A percentile compares a stretch with the other conserved stretches of the same genome.
Conservation (phyloP, 495 filamentous ascomycete species). For the Penicillium atrosanguineum region DNA sequence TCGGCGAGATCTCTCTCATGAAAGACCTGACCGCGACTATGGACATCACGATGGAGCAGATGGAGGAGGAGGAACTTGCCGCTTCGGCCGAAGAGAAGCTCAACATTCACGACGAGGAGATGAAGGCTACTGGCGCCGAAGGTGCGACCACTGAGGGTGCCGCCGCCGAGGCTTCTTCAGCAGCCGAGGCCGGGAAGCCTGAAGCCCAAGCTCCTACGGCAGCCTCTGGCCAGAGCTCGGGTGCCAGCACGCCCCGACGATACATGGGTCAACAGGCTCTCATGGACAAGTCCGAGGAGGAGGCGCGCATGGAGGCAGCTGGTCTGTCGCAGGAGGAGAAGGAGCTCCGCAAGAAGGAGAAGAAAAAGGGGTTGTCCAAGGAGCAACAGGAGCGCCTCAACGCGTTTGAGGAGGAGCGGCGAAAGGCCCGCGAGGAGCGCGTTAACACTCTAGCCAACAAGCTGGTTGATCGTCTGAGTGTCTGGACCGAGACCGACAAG, state of each 20-base stretch:
- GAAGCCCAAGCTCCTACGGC: slow-evolving; percentile 14
- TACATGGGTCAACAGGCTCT: slow-evolving; percentile 74
- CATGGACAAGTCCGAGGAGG: slow-evolving; percentile 86
- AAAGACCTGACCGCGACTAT: slow-evolving; percentile 86
- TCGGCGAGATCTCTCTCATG: slow-evolving; percentile 89
- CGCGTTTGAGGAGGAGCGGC: slow-evolving; percentile 84
- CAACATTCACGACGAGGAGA: slow-evolving; percentile 43
- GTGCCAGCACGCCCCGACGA: slow-evolving; percentile 66
- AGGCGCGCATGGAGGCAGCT: slow-evolving; percentile 66
- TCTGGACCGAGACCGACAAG: slow-evolving; percentile 98
- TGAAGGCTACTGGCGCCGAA: slow-evolving; percentile 29
- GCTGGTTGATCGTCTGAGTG: slow-evolving; percentile 82
- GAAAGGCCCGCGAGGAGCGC: slow-evolving; percentile 81
- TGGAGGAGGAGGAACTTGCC: slow-evolving; percentile 62
- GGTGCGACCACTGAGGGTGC: slow-evolving; percentile 12
- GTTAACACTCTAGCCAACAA: slow-evolving; percentile 81
- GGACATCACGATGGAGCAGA: slow-evolving; percentile 80
- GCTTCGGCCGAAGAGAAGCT: slow-evolving; percentile 50
- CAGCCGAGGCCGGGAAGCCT: slow-evolving; percentile 17
- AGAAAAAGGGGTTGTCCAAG: slow-evolving; percentile 81
- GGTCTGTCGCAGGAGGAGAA: slow-evolving; percentile 75
- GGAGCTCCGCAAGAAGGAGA: slow-evolving; percentile 75
- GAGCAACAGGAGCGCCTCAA: slow-evolving; percentile 89
- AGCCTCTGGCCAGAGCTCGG: slow-evolving; percentile 43
- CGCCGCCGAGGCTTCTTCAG: slow-evolving; percentile 15